Conservation (phyloP, 2,329 filamentous ascomycete genomes). For the Stagonosporopsis vannaccii region DNA sequence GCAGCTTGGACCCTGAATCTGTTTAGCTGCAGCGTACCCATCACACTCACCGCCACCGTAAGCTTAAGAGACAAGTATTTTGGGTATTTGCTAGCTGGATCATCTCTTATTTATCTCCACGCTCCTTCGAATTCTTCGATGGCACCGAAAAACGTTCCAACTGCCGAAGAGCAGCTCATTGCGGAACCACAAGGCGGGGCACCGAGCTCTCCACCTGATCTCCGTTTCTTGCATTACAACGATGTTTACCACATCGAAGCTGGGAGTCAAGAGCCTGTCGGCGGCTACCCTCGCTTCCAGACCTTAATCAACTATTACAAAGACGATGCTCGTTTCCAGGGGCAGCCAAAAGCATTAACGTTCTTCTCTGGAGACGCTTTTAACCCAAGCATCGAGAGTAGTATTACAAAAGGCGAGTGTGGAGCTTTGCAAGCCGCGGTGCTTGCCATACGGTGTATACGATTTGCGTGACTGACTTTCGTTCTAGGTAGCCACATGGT, state of each 20-base stretch:
- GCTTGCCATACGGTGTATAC: neutral
- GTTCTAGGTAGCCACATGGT: conserved; percentile 79
- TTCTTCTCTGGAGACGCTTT: conserved; percentile 93
- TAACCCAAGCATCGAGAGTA: conserved; percentile 88
- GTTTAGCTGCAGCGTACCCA: conserved; percentile 23
- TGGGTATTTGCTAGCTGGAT: neutral
- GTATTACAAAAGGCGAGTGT: conserved; percentile 77
- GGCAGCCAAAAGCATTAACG: conserved; percentile 72
- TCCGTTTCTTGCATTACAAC: conserved; percentile 89
- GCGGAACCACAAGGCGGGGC: conserved; percentile 53
- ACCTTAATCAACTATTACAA: conserved; percentile 79
- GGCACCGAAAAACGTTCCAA: conserved; percentile 34
- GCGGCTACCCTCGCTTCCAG: conserved; percentile 82
- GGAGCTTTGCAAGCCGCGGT: neutral
- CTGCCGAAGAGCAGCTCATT: conserved; percentile 47
- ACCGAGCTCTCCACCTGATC: conserved; percentile 64
- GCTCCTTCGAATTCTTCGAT: conserved; percentile 24
- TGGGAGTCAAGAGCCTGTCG: conserved; percentile 79
- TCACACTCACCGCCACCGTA: conserved; percentile 32
- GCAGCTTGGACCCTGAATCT: conserved; percentile 39
- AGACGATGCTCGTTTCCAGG: conserved; percentile 64
- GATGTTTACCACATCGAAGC: conserved; percentile 91
- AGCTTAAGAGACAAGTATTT: conserved; percentile 25
- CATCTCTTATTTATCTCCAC: neutral
- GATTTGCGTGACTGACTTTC: neutral